Evolutionary conservation across 129 eudicot species (phyloP), one percentile per base, ranked within the genome.

Genomic region (Deinandra increscens): DNA sequence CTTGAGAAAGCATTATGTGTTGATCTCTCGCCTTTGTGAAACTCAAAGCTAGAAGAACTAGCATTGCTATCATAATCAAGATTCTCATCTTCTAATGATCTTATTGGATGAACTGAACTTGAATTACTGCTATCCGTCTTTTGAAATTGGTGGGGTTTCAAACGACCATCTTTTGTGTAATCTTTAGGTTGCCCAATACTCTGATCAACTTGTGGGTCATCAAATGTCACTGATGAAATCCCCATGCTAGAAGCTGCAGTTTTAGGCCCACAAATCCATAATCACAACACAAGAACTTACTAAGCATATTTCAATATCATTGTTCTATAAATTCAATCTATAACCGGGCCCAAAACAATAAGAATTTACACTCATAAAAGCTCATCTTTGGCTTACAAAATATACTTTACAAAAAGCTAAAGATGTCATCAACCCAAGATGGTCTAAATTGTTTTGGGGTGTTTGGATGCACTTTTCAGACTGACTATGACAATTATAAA

Each of bases 41-140:
- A 92, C 78, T 89, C 98, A 60, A 92, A 92, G 83, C 88, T 85
- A 4, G 98, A 86, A 19, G 98, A 86, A 67, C 88, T 83, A 4
- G 92, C 92, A 81, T 86, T 89, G 75, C 95, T 84, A 69, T 92
- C 98, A 76, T 89, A 92, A 81, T 92, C 98, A 36, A 88, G 95
- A 82, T 87, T 87, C 13, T 93, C 98, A 44, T 93, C 98, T 45
- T 87, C 98, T 55, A 49, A 60, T 56, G 85, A 41, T 82, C 89
- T 84, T 54, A 89, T 29, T 0, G 95, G 90, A 73, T 93, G 91
- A 26, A 89, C 86, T 0, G 98, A 85, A 74, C 96, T 89, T n/a
- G 89, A 89, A 80, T 77, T 82, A 58, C 84, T 31, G 31, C 61
- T 11, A 50, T 89, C 96, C 22, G 54, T 37, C 73, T 84, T 86